A percentile compares a stretch with the other conserved stretches of the same genome.
These are phyloP conservation scores for Triticum urartu DNA, from an alignment of 176 grass and related monocot genomes.

Conservation along the genomic window DNA sequence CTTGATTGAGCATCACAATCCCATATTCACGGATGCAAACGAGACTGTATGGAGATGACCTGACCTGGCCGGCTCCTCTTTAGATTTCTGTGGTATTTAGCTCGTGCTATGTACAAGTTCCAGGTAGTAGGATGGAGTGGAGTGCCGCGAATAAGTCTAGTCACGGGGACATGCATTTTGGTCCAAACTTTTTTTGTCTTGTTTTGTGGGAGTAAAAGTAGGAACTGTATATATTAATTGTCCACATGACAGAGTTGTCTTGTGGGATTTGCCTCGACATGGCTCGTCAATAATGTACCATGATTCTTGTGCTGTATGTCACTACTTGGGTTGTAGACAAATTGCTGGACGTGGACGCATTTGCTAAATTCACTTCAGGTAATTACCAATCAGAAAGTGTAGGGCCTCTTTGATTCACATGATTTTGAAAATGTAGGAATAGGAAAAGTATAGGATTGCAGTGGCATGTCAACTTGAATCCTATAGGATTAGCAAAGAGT, in stretches of 20 bases:
- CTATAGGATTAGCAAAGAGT: too few species aligned
- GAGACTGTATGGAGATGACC: conserved; percentile 81
- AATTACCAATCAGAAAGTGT: too few species aligned
- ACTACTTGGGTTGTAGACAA: conserved; percentile 7
- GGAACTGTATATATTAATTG: conserved; percentile 43
- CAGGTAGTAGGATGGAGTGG: conserved; percentile 39
- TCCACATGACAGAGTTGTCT: background rate
- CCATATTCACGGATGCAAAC: conserved; percentile 84
- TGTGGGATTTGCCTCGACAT: conserved; percentile 12
- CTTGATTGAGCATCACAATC: conserved; percentile 93
- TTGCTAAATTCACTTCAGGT: background rate
- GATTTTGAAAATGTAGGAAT: too few species aligned
- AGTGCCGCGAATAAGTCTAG: conserved; percentile 3
- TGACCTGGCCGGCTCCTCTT: background rate
- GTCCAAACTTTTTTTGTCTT: conserved; percentile 32
- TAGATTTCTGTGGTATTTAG: conserved; percentile 38
- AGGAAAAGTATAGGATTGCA: too few species aligned
- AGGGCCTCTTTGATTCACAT: too few species aligned
- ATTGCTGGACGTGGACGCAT: background rate
- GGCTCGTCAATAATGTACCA: conserved; percentile 27
- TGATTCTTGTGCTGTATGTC: conserved; percentile 10
- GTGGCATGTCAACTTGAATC: too few species aligned
- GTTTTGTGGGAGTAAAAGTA: conserved; percentile 35
- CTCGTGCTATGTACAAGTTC: conserved; percentile 47
- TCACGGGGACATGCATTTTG: conserved; percentile 32